These are phyloP conservation scores for Bisporella sp. DNA, from an alignment of 2,329 filamentous ascomycete species.

Conservation along the genomic window DNA sequence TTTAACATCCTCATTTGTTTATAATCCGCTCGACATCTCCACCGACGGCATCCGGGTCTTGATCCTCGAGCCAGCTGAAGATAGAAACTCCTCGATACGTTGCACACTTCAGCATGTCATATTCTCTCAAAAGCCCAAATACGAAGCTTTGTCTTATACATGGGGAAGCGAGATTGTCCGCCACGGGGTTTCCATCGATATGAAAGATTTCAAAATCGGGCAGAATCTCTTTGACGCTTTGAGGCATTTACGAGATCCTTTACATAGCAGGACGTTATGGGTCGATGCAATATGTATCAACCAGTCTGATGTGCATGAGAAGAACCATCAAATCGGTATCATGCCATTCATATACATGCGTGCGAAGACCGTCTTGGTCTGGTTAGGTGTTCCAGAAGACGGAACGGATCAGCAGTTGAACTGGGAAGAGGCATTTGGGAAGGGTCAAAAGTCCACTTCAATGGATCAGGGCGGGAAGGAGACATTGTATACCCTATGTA, in stretches of 20 bases:
- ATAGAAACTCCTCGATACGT: background rate
- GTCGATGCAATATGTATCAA: slow-evolving; percentile 12
- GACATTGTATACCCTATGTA: slow-evolving; percentile 7
- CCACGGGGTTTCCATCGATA: background rate
- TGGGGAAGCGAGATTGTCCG: background rate
- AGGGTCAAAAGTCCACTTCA: too few relatives aligned
- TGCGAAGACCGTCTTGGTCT: slow-evolving; percentile 7
- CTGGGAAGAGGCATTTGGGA: background rate
- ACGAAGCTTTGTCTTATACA: slow-evolving; percentile 22
- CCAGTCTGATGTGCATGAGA: slow-evolving; percentile 6
- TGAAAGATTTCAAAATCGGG: background rate
- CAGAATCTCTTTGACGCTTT: background rate
- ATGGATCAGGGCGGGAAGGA: background rate
- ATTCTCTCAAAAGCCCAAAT: background rate
- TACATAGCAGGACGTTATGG: slow-evolving; percentile 2
- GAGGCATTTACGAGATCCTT: background rate
- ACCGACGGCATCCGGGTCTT: background rate
- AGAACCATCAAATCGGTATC: slow-evolving; percentile 7
- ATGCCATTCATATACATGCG: slow-evolving; percentile 9
- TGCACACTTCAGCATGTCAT: background rate
- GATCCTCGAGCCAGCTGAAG: background rate
- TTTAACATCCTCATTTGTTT: too few relatives aligned
- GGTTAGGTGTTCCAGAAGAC: slow-evolving; percentile 1
- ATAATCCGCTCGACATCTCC: background rate
- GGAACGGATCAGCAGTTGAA: background rate